A percentile compares a stretch with the other conserved stretches of the same genome.
phyloP scores from a whole-genome alignment of 1,284 basidiomycete species.

The Hypsizygus ulmarius region DNA sequence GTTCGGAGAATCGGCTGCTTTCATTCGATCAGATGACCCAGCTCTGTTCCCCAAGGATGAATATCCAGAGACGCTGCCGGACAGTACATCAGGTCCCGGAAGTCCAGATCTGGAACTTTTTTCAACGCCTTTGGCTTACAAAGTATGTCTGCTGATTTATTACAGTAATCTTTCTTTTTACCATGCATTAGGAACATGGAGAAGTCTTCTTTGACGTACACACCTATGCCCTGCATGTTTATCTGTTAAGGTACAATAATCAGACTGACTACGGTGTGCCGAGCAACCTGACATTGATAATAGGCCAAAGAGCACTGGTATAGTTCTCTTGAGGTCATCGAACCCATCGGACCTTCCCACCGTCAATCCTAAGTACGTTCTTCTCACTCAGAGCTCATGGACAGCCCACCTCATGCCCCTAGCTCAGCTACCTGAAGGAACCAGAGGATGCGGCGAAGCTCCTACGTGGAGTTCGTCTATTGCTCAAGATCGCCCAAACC shows the following conservation, averaged over 20 bases:
- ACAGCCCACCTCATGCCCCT: neutral
- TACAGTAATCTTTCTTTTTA: neutral
- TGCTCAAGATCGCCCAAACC: conserved; percentile 49
- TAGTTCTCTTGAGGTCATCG: conserved; percentile 37
- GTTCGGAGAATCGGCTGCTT: conserved; percentile 59
- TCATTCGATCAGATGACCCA: conserved; percentile 55
- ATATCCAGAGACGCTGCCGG: conserved; percentile 41
- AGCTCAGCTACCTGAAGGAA: conserved; percentile 52
- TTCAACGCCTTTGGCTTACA: conserved; percentile 45
- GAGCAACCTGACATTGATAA: neutral
- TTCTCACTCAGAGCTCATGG: neutral
- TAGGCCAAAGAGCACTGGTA: conserved; percentile 40
- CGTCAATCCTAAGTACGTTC: conserved; percentile 42
- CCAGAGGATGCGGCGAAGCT: conserved; percentile 55
- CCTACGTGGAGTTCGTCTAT: conserved; percentile 52
- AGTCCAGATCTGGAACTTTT: conserved; percentile 68
- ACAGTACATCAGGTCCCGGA: conserved; percentile 52
- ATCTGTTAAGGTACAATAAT: conserved; percentile 29
- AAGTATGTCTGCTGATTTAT: conserved; percentile 19
- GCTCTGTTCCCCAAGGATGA: conserved; percentile 46
- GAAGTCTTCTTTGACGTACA: conserved; percentile 34
- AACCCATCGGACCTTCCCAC: conserved; percentile 40
- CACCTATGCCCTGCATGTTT: conserved; percentile 40
- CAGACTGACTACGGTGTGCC: neutral
- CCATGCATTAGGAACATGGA: conserved; percentile 27